Conservation (phyloP, 306 rosid species). For the Vigna unguiculata region DNA sequence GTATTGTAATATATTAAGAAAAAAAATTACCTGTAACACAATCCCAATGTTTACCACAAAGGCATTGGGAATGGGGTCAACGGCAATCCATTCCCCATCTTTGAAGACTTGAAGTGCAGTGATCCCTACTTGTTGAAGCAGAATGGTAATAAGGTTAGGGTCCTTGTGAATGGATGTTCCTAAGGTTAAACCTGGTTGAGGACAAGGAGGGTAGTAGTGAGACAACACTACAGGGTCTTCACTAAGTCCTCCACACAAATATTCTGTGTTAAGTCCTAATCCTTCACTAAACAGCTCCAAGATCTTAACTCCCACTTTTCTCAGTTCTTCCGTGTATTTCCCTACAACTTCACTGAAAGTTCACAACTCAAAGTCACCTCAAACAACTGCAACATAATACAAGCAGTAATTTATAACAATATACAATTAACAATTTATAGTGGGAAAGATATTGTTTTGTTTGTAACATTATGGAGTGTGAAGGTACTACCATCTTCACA, state of each 20-base stretch:
- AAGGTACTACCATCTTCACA: too few species aligned
- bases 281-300: conserved; percentile 69
- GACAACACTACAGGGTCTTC: conserved; percentile 50
- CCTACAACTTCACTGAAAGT: conserved; percentile 62
- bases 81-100: conserved; percentile 56
- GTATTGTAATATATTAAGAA: too few species aligned
- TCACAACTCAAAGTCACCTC: too few species aligned
- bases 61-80: conserved; percentile 59
- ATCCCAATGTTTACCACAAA: conserved; percentile 61
- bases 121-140: conserved; percentile 56
- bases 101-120: conserved; percentile 68
- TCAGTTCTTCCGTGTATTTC: conserved; percentile 48
- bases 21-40: conserved; percentile 49
- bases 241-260: conserved; percentile 52
- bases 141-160: conserved; percentile 65
- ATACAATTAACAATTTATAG: too few species aligned
- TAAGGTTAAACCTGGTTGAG: conserved; percentile 70
- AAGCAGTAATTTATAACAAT: too few species aligned
- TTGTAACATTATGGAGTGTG: too few species aligned
- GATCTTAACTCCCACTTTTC: conserved; percentile 50
- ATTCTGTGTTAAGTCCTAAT: conserved; percentile 51
- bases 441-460: too few species aligned
- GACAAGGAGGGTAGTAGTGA: conserved; percentile 81
- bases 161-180: conserved; percentile 69
- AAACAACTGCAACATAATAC: neutral